A percentile compares a stretch with the other conserved stretches of the same genome.
phyloP scores from a whole-genome alignment of 2,329 filamentous ascomycete genomes.

The Trichophyton benhamiae region DNA sequence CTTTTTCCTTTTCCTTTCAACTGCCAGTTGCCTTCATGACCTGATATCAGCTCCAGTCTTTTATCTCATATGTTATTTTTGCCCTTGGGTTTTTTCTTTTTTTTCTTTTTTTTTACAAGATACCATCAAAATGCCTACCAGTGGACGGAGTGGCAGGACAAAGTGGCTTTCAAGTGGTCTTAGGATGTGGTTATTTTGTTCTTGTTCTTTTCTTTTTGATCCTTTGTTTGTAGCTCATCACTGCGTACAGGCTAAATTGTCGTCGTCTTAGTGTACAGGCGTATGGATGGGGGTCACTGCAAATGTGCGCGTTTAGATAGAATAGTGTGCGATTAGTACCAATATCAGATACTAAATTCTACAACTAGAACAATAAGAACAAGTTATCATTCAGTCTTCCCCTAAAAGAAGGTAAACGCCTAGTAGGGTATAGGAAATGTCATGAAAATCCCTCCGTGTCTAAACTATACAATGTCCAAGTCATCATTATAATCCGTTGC shows the following conservation, averaged over 20 bases:
- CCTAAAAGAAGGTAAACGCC: not conserved
- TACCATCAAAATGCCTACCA: not conserved
- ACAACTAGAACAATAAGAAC: not conserved
- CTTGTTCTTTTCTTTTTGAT: not conserved
- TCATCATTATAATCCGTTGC: slow-evolving; percentile 40
- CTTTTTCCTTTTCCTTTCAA: slow-evolving; percentile 1
- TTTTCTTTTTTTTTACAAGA: not conserved
- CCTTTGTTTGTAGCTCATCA: not conserved
- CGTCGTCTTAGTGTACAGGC: not conserved
- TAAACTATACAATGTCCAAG: slow-evolving; percentile 34
- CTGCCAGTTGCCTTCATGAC: slow-evolving; percentile 1
- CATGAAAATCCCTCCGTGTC: not conserved
- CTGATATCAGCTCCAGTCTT: not conserved
- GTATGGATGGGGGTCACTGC: not conserved
- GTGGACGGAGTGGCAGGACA: not conserved
- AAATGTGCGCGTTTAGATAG: slow-evolving; percentile 2
- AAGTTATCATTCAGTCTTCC: not conserved
- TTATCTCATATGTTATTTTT: not conserved
- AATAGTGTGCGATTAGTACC: not conserved
- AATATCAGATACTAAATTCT: not conserved
- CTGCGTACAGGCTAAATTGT: not conserved
- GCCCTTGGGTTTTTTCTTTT: not conserved
- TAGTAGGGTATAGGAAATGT: not conserved
- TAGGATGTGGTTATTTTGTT: not conserved
- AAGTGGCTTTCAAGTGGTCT: not conserved